Evolutionary conservation across 2,329 filamentous ascomycete genomes (phyloP).

Genomic region (Gaeumannomyces tritici): DNA sequence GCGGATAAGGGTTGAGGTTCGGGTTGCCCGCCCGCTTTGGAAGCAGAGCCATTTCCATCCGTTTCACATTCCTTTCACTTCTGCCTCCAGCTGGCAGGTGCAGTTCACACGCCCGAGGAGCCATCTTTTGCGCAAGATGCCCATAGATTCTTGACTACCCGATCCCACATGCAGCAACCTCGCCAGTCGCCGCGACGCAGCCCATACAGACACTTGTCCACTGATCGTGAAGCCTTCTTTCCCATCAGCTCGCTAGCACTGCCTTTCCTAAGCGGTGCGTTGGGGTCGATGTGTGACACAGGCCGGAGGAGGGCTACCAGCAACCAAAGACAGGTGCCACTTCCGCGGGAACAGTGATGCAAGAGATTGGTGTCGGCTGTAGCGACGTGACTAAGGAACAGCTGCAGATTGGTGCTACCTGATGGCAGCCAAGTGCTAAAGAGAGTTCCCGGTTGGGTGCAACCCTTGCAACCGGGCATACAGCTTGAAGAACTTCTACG

Average conservation of each 20-base stretch:
- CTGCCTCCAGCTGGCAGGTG: too few species aligned
- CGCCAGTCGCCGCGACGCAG: background rate
- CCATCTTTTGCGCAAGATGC: background rate
- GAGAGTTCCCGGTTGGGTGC: too few species aligned
- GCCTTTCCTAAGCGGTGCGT: background rate
- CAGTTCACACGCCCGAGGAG: background rate
- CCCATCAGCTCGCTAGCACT: background rate
- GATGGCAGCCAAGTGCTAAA: too few species aligned
- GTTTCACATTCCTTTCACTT: background rate
- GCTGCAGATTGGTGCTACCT: too few species aligned
- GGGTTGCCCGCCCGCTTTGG: background rate
- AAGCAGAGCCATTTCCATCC: background rate
- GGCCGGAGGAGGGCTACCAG: background rate
- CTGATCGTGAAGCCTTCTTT: background rate
- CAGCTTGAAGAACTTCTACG: too few species aligned
- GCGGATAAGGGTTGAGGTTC: background rate
- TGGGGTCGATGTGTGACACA: background rate
- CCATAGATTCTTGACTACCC: background rate
- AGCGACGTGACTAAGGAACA: too few species aligned
- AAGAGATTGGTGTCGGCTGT: too few species aligned
- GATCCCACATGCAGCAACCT: background rate
- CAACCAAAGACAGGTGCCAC: background rate
- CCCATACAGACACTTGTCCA: background rate
- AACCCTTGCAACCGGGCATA: too few species aligned
- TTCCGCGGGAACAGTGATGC: too few species aligned